Evolutionary conservation across 106 monocot species (phyloP), one percentile per base, ranked within the genome.

Genomic region (Apostasia shenzhenica): DNA sequence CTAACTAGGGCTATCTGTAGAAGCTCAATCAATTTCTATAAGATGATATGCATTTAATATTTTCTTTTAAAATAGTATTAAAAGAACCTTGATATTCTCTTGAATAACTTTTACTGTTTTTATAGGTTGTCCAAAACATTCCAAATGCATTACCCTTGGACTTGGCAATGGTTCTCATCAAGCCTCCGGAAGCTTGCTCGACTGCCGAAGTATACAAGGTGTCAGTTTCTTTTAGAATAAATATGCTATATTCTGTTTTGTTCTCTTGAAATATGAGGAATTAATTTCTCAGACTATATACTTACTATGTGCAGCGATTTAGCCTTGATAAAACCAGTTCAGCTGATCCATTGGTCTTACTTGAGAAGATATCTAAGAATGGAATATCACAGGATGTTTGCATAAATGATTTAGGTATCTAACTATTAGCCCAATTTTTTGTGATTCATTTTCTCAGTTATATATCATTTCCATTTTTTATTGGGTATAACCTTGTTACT

Each of bases 161-260:
- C 54, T 67, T 90, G 70, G 87, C 99, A 8, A 88, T 99, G 99
- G 88, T 90, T 72, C 93, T 99, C 13, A 81, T 99, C 61, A 99
- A 99, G 76, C 99, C 99, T 41, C 81, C 75, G 77, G 90, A 99
- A 77, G 99, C 81, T 70, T 99, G 99, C 70, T 76, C 99, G 41
- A 99, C 99, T 39, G 85, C 85, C 72, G 93, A 90, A 90, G 99
- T 99, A 48, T 99, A 99, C 83, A 93, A 99, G 90, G 99, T 62
- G 82, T 69, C 5, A 2, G 7, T 5, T 41, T 47, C 8, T 6
- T 5, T 10, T 54, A 12, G 14, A 46, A 26, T 63, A 54, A 45
- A 67, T 67, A 69, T 38, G n/a, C 48, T n/a, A 68, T 55, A 3
- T 44, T 57, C 10, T 56, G 3, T 26, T 13, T 67, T 51, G 4